Evolutionary conservation across 345 rosid genomes (phyloP), one percentile per base, ranked within the genome.

Genomic region (Gossypium anomalum): DNA sequence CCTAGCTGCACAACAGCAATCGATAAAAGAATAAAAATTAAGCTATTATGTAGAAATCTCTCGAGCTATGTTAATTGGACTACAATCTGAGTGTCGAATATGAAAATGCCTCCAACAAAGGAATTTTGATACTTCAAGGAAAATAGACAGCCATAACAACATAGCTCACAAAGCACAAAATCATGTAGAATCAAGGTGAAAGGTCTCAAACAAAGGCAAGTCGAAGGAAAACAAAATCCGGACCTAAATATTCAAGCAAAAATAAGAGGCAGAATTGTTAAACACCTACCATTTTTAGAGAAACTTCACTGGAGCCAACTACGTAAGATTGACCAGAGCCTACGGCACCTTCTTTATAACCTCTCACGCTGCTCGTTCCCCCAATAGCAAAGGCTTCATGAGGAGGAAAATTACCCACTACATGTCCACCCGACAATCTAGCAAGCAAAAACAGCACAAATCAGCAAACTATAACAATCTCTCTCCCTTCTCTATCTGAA

Each of bases 321-420:
- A 84, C 85, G 81, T 89, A 93, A 29, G 99, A 93, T 78, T 92
- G 87, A 72, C 94, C 99, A 79, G 99, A 93, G 70, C 93, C 98
- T 76, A 91, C 94, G 13, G 98, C 97, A 51, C 97, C 99, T 81
- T 95, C 99, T 85, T 95, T 94, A 71, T 95, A 95, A 67, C 98
- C 99, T 85, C 98, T 91, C 61, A 95, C 94, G 27, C 97, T 91
- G 80, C 91, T 95, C 77, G 97, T 91, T 79, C 98, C 97, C 4
- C 99, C 98, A n/a, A 93, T 90, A 63, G 89, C 87, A 63, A 93
- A 95, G 53, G 99, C 97, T 86, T 93, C 97, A 78, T 95, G 96
- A 75, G 98, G 97, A 74, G 93, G 86, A 78, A 95, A 95, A 74
- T 89, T 93, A 63, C 97, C 99, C 79, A 90, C 84, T 74, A 89